These are phyloP conservation scores for Maudiozyma bulderi DNA, from an alignment of 805 yeast genomes.

Conservation along the genomic window DNA sequence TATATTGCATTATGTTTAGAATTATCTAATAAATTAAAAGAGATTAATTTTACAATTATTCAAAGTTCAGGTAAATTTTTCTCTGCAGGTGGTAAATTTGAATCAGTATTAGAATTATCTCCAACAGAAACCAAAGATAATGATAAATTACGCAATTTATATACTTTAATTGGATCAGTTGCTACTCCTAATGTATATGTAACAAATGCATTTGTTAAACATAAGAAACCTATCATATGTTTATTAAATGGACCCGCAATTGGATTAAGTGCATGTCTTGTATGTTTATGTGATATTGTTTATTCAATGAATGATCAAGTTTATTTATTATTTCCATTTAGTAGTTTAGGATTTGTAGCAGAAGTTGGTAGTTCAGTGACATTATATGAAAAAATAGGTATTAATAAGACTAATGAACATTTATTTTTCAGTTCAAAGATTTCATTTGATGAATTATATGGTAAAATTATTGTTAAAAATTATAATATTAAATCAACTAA, in stretches of 20 bases:
- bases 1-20: slow-evolving; percentile 48
- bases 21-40: slow-evolving; percentile 50
- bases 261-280: slow-evolving; percentile 66
- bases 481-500: slow-evolving; percentile 29
- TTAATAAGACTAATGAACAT: slow-evolving; percentile 65
- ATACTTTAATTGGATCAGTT: slow-evolving; percentile 40
- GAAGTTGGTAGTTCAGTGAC: slow-evolving; percentile 72
- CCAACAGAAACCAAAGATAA: not conserved
- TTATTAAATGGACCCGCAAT: slow-evolving; percentile 84
- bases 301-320: slow-evolving; percentile 52
- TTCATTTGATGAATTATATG: slow-evolving; percentile 42
- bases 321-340: slow-evolving; percentile 64
- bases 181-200: slow-evolving; percentile 58
- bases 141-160: slow-evolving; percentile 13
- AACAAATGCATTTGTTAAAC: slow-evolving; percentile 57
- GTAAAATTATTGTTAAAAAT: slow-evolving; percentile 54
- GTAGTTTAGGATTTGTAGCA: slow-evolving; percentile 69
- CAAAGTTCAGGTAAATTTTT: slow-evolving; percentile 67
- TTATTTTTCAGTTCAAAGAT: slow-evolving; percentile 60
- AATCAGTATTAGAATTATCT: slow-evolving; percentile 6
- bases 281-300: slow-evolving; percentile 63
- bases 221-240: slow-evolving; percentile 56
- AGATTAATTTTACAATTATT: slow-evolving; percentile 55
- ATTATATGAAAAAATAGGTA: slow-evolving; percentile 59
- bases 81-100: slow-evolving; percentile 68